Evolutionary conservation across 108 stramenopile species (phyloP).

Genomic region (Chaetoceros tenuissimus): DNA sequence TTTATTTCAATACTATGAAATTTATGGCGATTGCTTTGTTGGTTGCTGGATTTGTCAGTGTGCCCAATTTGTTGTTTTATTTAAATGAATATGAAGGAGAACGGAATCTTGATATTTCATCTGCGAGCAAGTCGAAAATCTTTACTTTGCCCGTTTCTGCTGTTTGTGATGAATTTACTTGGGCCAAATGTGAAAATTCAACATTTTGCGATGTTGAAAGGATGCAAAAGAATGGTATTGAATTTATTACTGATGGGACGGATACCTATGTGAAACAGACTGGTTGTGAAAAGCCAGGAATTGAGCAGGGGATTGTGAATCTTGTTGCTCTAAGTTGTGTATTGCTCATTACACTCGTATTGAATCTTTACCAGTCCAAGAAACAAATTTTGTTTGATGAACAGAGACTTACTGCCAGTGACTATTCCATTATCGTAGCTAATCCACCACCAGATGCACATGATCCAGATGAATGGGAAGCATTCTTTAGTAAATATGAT

Average conservation of each 20-base stretch:
- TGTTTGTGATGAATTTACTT: conserved; percentile 6
- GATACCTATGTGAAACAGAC: conserved; percentile 48
- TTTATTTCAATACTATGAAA: conserved; percentile 54
- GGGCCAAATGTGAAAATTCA: conserved; percentile 11
- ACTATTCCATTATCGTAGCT: conserved; percentile 62
- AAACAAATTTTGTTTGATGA: conserved; percentile 65
- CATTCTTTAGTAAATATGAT: conserved; percentile 59
- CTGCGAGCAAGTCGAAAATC: neutral
- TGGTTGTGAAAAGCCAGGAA: conserved; percentile 39
- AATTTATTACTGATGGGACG: conserved; percentile 17
- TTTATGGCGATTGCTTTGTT: conserved; percentile 49
- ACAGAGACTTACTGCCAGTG: conserved; percentile 43
- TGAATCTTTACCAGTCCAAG: conserved; percentile 40
- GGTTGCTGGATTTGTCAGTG: conserved; percentile 57
- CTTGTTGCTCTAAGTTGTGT: conserved; percentile 47
- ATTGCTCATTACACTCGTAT: conserved; percentile 23
- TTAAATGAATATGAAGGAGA: conserved; percentile 36
- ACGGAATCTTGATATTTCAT: conserved; percentile 2
- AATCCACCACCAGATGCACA: conserved; percentile 69
- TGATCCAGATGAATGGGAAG: conserved; percentile 69
- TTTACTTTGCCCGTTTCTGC: neutral
- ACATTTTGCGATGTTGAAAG: conserved; percentile 11
- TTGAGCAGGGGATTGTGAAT: conserved; percentile 49
- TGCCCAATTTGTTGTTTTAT: conserved; percentile 59
- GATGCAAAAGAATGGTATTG: conserved; percentile 21